Evolutionary conservation across 2,329 filamentous ascomycete species (phyloP).

Genomic region (Beauveria australis): DNA sequence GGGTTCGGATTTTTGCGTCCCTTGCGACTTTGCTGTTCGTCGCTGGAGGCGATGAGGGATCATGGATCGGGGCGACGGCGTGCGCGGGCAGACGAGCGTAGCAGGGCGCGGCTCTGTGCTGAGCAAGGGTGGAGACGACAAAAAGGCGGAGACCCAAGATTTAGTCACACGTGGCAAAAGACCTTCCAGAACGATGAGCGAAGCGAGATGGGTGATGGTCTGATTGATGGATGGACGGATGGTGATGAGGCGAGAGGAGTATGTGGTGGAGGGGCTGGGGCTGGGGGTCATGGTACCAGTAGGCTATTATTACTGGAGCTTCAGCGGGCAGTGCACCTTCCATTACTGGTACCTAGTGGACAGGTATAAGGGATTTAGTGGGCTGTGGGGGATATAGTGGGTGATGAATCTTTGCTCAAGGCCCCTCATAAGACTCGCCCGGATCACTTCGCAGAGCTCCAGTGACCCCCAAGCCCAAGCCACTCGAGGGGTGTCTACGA

Average conservation of each 20-base stretch:
- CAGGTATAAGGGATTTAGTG: no score
- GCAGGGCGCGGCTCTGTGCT: not conserved
- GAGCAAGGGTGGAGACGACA: not conserved
- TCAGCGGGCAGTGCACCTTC: no score
- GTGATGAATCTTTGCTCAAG: no score
- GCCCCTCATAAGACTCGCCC: no score
- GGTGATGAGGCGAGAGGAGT: not conserved
- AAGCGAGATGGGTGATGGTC: not conserved
- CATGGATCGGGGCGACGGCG: not conserved
- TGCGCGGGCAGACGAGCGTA: not conserved
- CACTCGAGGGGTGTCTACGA: not conserved
- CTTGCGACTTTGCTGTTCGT: no score
- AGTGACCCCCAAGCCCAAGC: no score
- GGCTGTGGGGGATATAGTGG: no score
- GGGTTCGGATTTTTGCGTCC: not conserved
- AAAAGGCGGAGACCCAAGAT: not conserved
- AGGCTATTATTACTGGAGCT: no score
- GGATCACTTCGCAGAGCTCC: no score
- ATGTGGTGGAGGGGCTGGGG: not conserved
- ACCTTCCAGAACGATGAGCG: constrained; percentile 4
- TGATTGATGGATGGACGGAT: not conserved
- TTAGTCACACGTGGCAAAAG: constrained; percentile 2
- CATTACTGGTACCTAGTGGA: no score
- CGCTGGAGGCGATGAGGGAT: not conserved
- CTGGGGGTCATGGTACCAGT: not conserved